A percentile compares a stretch with the other conserved stretches of the same genome.
Evolutionary conservation across 2,329 filamentous ascomycete species (phyloP).

Genomic region (Pyrenophora graminea): DNA sequence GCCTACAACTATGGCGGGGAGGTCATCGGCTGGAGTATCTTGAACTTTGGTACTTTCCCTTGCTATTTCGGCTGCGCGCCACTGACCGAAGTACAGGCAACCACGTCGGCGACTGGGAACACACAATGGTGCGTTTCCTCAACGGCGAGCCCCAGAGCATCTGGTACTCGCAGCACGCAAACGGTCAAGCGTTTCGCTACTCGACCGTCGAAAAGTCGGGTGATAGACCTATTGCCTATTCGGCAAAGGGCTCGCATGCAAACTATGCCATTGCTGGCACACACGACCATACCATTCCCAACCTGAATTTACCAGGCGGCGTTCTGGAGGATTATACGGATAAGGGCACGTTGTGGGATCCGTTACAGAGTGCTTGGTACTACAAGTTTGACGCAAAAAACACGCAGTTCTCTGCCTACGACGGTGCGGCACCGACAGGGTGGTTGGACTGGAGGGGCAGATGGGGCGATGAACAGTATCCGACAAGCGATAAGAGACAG

Average conservation of each 20-base stretch:
- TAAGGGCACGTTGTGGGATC: constrained; percentile 64
- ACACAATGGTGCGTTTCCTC: constrained; percentile 68
- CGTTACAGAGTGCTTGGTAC: constrained; percentile 58
- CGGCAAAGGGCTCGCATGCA: constrained; percentile 65
- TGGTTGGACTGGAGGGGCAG: constrained; percentile 62
- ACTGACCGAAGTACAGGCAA: constrained; percentile 43
- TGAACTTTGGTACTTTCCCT: constrained; percentile 50
- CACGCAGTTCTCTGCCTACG: constrained; percentile 55
- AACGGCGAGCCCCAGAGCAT: constrained; percentile 59
- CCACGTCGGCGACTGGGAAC: constrained; percentile 70
- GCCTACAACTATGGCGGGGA: constrained; percentile 61
- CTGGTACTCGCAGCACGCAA: constrained; percentile 67
- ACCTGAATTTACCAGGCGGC: constrained; percentile 60
- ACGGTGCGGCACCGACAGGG: constrained; percentile 53
- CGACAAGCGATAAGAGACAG: constrained; percentile 56
- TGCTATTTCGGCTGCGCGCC: background rate
- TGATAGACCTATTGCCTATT: constrained; percentile 61
- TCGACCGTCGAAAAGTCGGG: constrained; percentile 57
- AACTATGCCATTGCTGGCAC: constrained; percentile 64
- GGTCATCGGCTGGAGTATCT: constrained; percentile 45
- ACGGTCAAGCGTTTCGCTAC: constrained; percentile 67
- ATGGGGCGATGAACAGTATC: constrained; percentile 67
- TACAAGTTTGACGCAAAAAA: constrained; percentile 57
- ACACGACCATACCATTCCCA: constrained; percentile 67
- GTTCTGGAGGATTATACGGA: constrained; percentile 60